phyloP scores from a whole-genome alignment of 768 basidiomycete genomes.

The Suillus decipiens region DNA sequence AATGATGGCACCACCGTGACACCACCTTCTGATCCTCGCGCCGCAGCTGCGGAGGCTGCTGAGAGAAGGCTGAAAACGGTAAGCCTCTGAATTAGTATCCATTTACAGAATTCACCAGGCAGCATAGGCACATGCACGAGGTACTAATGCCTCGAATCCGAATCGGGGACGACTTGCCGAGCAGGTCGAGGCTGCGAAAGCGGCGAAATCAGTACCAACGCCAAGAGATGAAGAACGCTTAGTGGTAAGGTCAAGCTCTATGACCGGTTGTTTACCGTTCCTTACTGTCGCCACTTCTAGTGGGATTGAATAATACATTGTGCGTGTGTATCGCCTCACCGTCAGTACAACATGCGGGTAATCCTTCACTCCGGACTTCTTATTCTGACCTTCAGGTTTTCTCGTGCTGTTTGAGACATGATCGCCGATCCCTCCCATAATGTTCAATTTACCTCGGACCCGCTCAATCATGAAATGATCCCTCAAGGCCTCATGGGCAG shows the following conservation, averaged over 20 bases:
- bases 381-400: constrained; percentile 34
- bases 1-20: constrained; percentile 24
- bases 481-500: constrained; percentile 24
- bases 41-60: constrained; percentile 63
- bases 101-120: constrained; percentile 26
- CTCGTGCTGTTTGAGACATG: constrained; percentile 34
- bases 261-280: constrained; percentile 22
- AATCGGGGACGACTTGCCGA: constrained; percentile 46
- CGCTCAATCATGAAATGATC: constrained; percentile 26
- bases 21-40: constrained; percentile 42
- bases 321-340: constrained; percentile 22
- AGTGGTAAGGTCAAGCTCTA: constrained; percentile 42
- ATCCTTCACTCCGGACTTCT: constrained; percentile 17
- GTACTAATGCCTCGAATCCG: constrained; percentile 45
- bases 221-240: constrained; percentile 41
- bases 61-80: constrained; percentile 60
- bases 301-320: constrained; percentile 41
- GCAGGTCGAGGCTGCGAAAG: constrained; percentile 42
- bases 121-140: constrained; percentile 43
- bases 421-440: constrained; percentile 28
- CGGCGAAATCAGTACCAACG: constrained; percentile 38
- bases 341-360: constrained; percentile 27
- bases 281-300: constrained; percentile 35
- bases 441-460: constrained; percentile 35
- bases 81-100: constrained; percentile 29